phyloP scores from a whole-genome alignment of 2,329 filamentous ascomycete species.

The Xylariomycetidae sp. region DNA sequence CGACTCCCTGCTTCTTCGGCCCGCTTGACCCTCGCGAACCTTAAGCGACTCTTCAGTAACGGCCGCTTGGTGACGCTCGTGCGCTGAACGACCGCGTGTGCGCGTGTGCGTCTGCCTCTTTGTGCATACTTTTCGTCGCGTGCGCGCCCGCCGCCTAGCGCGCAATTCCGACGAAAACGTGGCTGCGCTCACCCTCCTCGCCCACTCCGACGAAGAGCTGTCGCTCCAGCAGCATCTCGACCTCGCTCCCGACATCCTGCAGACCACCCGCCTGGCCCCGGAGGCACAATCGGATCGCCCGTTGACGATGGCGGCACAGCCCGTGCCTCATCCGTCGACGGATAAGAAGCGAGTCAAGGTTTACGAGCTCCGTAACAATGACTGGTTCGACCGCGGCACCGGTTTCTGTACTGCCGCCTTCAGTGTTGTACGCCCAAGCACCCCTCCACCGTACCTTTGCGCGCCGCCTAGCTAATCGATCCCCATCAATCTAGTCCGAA shows the following conservation, averaged over 20 bases:
- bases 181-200: slow-evolving; percentile 52
- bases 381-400: slow-evolving; percentile 97
- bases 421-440: slow-evolving; percentile 54
- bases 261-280: slow-evolving; percentile 41
- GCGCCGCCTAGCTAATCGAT: slow-evolving; percentile 2
- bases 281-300: slow-evolving; percentile 51
- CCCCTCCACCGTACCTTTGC: slow-evolving; percentile 4
- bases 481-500: slow-evolving; percentile 37
- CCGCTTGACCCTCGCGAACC: too few relatives aligned
- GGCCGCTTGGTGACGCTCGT: too few relatives aligned
- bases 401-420: slow-evolving; percentile 85
- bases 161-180: slow-evolving; percentile 34
- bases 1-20: too few relatives aligned
- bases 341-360: slow-evolving; percentile 87
- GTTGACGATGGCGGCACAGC: slow-evolving; percentile 64
- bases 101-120: too few relatives aligned
- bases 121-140: slow-evolving; percentile 16
- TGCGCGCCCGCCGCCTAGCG: slow-evolving; percentile 27
- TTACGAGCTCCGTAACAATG: slow-evolving; percentile 96
- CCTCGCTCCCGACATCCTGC: slow-evolving; percentile 46
- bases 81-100: too few relatives aligned
- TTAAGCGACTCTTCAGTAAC: too few relatives aligned
- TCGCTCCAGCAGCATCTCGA: slow-evolving; percentile 56
- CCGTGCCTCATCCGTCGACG: slow-evolving; percentile 61
- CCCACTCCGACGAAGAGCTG: slow-evolving; percentile 47